These are phyloP conservation scores for Boletus sp. DNA, from an alignment of 768 basidiomycete genomes.

Conservation along the genomic window DNA sequence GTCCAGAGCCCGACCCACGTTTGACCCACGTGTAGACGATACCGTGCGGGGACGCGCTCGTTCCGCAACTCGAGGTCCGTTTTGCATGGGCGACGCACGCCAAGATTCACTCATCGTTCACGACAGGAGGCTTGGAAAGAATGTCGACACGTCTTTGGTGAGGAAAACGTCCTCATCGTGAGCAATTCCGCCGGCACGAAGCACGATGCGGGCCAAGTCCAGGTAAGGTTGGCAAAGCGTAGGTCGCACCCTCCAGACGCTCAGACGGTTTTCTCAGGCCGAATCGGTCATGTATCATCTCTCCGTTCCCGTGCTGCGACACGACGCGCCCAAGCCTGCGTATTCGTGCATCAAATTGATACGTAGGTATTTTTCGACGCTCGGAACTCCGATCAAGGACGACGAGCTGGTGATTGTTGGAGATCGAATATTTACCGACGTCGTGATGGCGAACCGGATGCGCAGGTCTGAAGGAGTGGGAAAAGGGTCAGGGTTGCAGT, in stretches of 20 bases:
- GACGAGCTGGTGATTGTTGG: constrained; percentile 81
- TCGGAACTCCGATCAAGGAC: constrained; percentile 52
- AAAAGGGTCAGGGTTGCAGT: too few species aligned
- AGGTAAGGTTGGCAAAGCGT: constrained; percentile 47
- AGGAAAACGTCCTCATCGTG: constrained; percentile 81
- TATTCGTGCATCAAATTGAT: constrained; percentile 74
- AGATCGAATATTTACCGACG: constrained; percentile 90
- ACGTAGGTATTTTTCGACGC: constrained; percentile 69
- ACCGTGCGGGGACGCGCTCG: constrained; percentile 72
- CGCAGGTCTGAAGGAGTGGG: constrained; percentile 3
- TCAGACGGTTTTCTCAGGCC: constrained; percentile 49
- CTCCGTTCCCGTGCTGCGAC: constrained; percentile 78
- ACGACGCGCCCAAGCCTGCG: constrained; percentile 75
- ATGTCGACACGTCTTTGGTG: constrained; percentile 71
- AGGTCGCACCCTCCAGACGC: not conserved
- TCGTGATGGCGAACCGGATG: constrained; percentile 83
- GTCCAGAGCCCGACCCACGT: too few species aligned
- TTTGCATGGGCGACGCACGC: too few species aligned
- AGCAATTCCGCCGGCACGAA: constrained; percentile 91
- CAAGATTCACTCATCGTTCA: not conserved
- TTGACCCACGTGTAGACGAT: constrained; percentile 54
- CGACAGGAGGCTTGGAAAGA: constrained; percentile 73
- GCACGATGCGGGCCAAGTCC: constrained; percentile 73
- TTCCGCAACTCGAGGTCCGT: constrained; percentile 72
- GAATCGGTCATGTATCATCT: constrained; percentile 82